Base-by-base conservation (phyloP, 2,329 filamentous ascomycete species). In the Thyridium curvatum region DNA sequence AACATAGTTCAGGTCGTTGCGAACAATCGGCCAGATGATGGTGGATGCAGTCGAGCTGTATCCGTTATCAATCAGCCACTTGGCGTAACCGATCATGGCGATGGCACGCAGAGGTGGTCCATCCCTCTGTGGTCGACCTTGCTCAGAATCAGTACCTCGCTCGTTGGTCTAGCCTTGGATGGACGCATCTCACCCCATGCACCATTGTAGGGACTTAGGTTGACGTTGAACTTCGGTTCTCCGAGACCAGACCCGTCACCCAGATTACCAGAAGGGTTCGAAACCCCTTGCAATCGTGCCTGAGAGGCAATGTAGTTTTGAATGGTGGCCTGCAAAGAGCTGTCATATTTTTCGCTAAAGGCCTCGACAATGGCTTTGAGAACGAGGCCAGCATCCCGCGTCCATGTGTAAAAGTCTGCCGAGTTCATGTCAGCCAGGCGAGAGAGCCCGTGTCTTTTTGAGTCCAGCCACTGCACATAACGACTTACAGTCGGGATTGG, bases 401-500 rank as follows among this genome's bases (percentile, higher is more conserved):
- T 87, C 86, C 86, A 91, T 1, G 83, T 87, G 53, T 79, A 90
- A 53, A 74, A 89, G 58, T 90, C 83, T 86, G n/a, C n/a, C n/a
- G n/a, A n/a, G n/a, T n/a, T n/a, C n/a, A n/a, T n/a, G n/a, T n/a
- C n/a, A n/a, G n/a, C n/a, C n/a, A n/a, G n/a, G n/a, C n/a, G n/a
- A n/a, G n/a, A n/a, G n/a, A n/a, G n/a, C n/a, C n/a, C n/a, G n/a
- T n/a, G n/a, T n/a, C n/a, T n/a, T n/a, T n/a, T n/a, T n/a, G n/a
- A n/a, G n/a, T n/a, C n/a, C n/a, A n/a, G n/a, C n/a, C n/a, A n/a
- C n/a, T n/a, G n/a, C n/a, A n/a, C n/a, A n/a, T n/a, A n/a, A n/a
- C 17, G 8, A 55, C 71, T 62, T 59, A 79, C 76, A 82, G 49
- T 78, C 64, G 5, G 77, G 78, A 37, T 72, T 61, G 13, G 47